Evolutionary conservation across 768 basidiomycete species (phyloP).

Genomic region (Suillus hirtellus): DNA sequence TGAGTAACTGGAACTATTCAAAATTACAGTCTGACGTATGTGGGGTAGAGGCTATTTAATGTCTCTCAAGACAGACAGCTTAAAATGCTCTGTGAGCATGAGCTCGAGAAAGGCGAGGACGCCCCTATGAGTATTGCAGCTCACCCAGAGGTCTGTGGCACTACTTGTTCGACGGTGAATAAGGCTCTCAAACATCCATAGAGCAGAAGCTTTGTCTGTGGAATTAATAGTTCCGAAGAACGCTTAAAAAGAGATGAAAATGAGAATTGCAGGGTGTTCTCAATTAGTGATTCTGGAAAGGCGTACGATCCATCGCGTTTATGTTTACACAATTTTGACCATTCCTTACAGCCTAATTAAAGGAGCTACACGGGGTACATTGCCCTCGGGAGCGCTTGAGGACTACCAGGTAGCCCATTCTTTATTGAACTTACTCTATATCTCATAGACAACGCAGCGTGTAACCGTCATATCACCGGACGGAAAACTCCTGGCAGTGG

Average conservation of each 20-base stretch:
- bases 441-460: slow-evolving; percentile 56
- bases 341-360: slow-evolving; percentile 48
- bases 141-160: slow-evolving; percentile 50
- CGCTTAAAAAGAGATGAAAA: slow-evolving; percentile 67
- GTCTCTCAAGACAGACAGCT: slow-evolving; percentile 55
- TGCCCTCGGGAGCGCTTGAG: slow-evolving; percentile 58
- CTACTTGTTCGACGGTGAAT: slow-evolving; percentile 6
- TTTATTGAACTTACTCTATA: background rate
- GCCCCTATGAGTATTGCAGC: slow-evolving; percentile 95
- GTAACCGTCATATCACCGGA: slow-evolving; percentile 81
- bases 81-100: slow-evolving; percentile 62
- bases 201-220: slow-evolving; percentile 69
- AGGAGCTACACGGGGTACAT: slow-evolving; percentile 57
- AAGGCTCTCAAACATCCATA: slow-evolving; percentile 18
- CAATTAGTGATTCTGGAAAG: slow-evolving; percentile 29
- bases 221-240: slow-evolving; percentile 78
- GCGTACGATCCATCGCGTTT: background rate
- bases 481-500: slow-evolving; percentile 63
- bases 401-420: slow-evolving; percentile 81
- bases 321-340: background rate
- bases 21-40: slow-evolving; percentile 9
- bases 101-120: slow-evolving; percentile 82
- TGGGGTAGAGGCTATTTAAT: slow-evolving; percentile 64
- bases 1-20: slow-evolving; percentile 35
- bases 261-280: slow-evolving; percentile 81